Evolutionary conservation across 176 grass and related monocot species (phyloP).

Genomic region (Phragmites australis): DNA sequence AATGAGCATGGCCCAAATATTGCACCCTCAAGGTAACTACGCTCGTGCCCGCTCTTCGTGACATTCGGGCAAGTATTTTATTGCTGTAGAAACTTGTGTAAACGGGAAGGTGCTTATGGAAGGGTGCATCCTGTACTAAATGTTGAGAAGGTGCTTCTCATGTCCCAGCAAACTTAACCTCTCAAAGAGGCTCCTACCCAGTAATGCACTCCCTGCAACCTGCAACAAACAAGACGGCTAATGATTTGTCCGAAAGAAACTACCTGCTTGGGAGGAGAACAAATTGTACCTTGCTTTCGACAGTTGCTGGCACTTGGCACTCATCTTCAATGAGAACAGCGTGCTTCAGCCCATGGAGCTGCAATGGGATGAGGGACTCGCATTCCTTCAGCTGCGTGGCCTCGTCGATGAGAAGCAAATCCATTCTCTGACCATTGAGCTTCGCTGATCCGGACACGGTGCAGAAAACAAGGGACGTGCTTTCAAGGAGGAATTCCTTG

Average conservation of each 20-base stretch:
- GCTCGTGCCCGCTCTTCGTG: not conserved
- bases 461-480: conserved; percentile 51
- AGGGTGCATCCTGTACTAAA: conserved; percentile 80
- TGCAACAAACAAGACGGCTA: not conserved
- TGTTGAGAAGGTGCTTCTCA: conserved; percentile 59
- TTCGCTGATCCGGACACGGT: conserved; percentile 54
- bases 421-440: conserved; percentile 14
- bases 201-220: conserved; percentile 42
- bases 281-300: conserved; percentile 59
- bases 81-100: conserved; percentile 39
- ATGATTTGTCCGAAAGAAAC: not conserved
- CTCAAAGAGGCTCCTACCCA: conserved; percentile 61
- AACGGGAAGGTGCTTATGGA: conserved; percentile 64
- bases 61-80: conserved; percentile 62
- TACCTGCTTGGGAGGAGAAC: not conserved
- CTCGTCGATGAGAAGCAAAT: conserved; percentile 68
- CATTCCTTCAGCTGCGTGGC: conserved; percentile 75
- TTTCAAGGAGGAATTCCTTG: conserved; percentile 38
- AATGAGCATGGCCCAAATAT: conserved; percentile 67
- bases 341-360: conserved; percentile 41
- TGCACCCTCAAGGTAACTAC: conserved; percentile 29
- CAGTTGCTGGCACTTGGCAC: conserved; percentile 56
- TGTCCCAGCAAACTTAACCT: conserved; percentile 53
- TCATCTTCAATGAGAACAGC: conserved; percentile 65
- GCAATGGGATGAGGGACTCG: conserved; percentile 61